Evolutionary conservation across 2,329 filamentous ascomycete genomes (phyloP).

Genomic region (Botrytis porri): DNA sequence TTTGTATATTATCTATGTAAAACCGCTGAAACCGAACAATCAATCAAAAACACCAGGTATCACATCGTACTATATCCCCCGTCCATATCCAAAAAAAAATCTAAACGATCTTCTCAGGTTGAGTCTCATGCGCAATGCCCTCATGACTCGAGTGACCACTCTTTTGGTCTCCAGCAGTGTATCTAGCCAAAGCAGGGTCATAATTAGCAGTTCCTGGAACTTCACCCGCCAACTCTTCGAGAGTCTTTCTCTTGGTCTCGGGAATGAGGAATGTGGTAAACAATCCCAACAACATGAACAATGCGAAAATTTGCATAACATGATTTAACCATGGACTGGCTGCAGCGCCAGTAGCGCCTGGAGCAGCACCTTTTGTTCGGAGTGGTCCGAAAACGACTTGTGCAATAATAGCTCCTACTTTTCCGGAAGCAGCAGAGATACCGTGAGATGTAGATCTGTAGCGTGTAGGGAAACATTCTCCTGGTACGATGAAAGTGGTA

Average conservation of each 20-base stretch:
- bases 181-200: slow-evolving; percentile 8
- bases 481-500: slow-evolving; percentile 72
- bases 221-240: slow-evolving; percentile 56
- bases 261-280: slow-evolving; percentile 68
- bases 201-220: slow-evolving; percentile 19
- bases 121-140: background rate
- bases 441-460: slow-evolving; percentile 40
- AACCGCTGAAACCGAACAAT: background rate
- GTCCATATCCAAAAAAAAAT: background rate
- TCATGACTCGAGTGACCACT: slow-evolving; percentile 5
- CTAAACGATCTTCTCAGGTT: background rate
- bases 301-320: slow-evolving; percentile 72
- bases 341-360: slow-evolving; percentile 27
- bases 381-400: slow-evolving; percentile 55
- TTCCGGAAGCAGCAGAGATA: slow-evolving; percentile 40
- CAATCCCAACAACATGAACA: slow-evolving; percentile 74
- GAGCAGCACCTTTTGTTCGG: slow-evolving; percentile 41
- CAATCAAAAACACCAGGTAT: slow-evolving; percentile 17
- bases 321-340: slow-evolving; percentile 61
- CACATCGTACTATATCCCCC: background rate
- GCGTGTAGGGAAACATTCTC: slow-evolving; percentile 49
- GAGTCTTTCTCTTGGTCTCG: slow-evolving; percentile 70
- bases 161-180: background rate
- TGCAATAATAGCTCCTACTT: slow-evolving; percentile 40
- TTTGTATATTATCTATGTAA: background rate